Evolutionary conservation across 306 rosid genomes (phyloP).

Genomic region (Heteromeles arbutifolia): DNA sequence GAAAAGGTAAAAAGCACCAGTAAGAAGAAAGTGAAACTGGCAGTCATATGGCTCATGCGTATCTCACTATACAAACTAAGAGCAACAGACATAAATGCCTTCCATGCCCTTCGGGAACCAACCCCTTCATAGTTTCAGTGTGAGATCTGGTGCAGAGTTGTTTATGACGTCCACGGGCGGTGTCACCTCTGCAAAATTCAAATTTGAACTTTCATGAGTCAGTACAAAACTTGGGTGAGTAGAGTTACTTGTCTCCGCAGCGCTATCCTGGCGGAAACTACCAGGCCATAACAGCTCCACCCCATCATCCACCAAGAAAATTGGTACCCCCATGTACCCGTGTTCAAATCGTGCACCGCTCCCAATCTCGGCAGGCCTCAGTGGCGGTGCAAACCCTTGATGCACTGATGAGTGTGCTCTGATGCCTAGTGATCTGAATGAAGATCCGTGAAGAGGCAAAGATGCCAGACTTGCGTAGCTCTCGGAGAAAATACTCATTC

Average conservation of each 20-base stretch:
- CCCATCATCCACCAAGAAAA: slow-evolving; percentile 69
- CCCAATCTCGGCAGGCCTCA: slow-evolving; percentile 47
- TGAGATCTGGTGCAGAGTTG: slow-evolving; percentile 66
- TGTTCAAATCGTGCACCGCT: slow-evolving; percentile 47
- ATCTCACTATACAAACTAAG: slow-evolving; percentile 48
- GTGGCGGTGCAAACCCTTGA: slow-evolving; percentile 41
- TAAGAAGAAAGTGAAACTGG: slow-evolving; percentile 21
- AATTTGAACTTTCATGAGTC: slow-evolving; percentile 35
- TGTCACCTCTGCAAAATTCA: slow-evolving; percentile 46
- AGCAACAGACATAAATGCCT: slow-evolving; percentile 23
- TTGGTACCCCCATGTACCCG: slow-evolving; percentile 49
- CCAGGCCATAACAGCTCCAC: slow-evolving; percentile 78
- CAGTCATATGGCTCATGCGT: slow-evolving; percentile 30
- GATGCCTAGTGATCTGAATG: slow-evolving; percentile 66
- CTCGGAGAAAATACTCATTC: slow-evolving; percentile 73
- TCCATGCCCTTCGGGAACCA: slow-evolving; percentile 17
- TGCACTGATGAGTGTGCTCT: slow-evolving; percentile 80
- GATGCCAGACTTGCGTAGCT: slow-evolving; percentile 63
- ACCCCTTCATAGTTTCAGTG: slow-evolving; percentile 62
- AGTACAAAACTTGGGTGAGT: slow-evolving; percentile 41
- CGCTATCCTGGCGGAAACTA: slow-evolving; percentile 54
- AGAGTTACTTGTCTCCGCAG: slow-evolving; percentile 23
- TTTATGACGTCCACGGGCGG: slow-evolving; percentile 34
- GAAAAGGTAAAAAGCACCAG: slow-evolving; percentile 27
- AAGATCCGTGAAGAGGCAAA: slow-evolving; percentile 69